phyloP scores from a whole-genome alignment of 164 flowering plant genomes.

The Magnolia officinalis region DNA sequence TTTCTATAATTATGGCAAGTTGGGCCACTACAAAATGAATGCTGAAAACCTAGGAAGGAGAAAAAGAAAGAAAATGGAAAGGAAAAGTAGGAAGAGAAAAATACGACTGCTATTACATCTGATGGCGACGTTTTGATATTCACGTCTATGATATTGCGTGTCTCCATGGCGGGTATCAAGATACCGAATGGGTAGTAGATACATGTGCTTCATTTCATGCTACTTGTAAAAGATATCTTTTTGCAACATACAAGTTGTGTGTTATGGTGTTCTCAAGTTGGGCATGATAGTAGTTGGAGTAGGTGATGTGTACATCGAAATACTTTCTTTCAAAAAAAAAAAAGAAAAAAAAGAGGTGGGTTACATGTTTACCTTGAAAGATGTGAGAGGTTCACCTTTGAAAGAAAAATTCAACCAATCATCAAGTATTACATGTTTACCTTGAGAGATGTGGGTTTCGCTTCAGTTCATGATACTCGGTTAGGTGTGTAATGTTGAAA shows the following conservation, averaged over 20 bases:
- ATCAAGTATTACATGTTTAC: too few relatives aligned
- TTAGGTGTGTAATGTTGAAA: too few relatives aligned
- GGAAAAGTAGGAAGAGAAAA: background rate
- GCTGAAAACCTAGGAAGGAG: background rate
- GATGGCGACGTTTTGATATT: background rate
- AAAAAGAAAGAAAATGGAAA: background rate
- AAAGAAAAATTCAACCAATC: too few relatives aligned
- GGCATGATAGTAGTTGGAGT: too few relatives aligned
- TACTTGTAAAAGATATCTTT: background rate
- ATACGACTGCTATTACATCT: background rate
- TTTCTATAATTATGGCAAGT: background rate
- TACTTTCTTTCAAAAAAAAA: too few relatives aligned
- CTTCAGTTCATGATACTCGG: too few relatives aligned
- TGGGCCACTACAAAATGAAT: background rate
- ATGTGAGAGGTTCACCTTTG: too few relatives aligned
- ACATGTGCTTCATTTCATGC: background rate
- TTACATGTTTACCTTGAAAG: too few relatives aligned
- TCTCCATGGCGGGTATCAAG: too few relatives aligned
- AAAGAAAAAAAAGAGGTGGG: too few relatives aligned
- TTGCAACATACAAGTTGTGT: background rate
- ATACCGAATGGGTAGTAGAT: background rate
- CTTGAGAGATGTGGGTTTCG: too few relatives aligned
- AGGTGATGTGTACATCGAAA: too few relatives aligned
- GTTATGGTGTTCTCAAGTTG: background rate
- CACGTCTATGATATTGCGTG: background rate